These are phyloP conservation scores for Tulasnella sp. DNA, from an alignment of 768 basidiomycete species.

Conservation along the genomic window DNA sequence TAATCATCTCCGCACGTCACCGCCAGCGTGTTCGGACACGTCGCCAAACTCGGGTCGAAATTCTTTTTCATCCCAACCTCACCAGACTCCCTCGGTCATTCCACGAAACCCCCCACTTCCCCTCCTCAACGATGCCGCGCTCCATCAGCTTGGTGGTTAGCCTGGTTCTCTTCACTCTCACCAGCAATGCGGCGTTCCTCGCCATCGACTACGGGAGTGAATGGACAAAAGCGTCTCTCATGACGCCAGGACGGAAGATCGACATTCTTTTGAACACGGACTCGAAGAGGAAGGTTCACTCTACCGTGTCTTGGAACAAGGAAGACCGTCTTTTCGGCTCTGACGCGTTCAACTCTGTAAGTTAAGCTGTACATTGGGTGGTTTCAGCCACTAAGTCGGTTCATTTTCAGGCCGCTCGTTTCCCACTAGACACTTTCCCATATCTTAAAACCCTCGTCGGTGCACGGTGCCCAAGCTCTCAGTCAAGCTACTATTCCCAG, in stretches of 20 bases:
- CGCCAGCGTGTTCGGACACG: slow-evolving; percentile 3
- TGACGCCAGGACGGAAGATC: slow-evolving; percentile 91
- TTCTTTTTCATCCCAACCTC: background rate
- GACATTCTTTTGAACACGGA: slow-evolving; percentile 96
- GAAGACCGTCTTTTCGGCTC: slow-evolving; percentile 83
- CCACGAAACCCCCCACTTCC: background rate
- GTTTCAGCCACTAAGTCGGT: slow-evolving; percentile 13
- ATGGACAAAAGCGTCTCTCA: slow-evolving; percentile 93
- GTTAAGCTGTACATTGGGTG: slow-evolving; percentile 38
- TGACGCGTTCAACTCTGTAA: slow-evolving; percentile 83
- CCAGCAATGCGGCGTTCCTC: slow-evolving; percentile 67
- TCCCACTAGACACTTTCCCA: slow-evolving; percentile 81
- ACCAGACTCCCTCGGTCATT: background rate
- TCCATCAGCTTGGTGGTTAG: background rate
- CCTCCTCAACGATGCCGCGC: background rate
- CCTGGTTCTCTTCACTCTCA: slow-evolving; percentile 38
- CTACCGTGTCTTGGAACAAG: slow-evolving; percentile 82
- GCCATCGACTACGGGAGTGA: slow-evolving; percentile 91
- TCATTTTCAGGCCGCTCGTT: slow-evolving; percentile 80
- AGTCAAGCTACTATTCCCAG: slow-evolving; percentile 42
- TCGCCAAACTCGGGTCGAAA: background rate
- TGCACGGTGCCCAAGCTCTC: slow-evolving; percentile 54
- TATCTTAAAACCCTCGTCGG: slow-evolving; percentile 83
- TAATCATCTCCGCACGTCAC: background rate
- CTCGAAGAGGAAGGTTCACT: slow-evolving; percentile 92